Percentiles rank a stretch among this genome's conserved stretches.
Conservation (phyloP, 176 grass and related monocot genomes). For the Oropetium thomaeum region DNA sequence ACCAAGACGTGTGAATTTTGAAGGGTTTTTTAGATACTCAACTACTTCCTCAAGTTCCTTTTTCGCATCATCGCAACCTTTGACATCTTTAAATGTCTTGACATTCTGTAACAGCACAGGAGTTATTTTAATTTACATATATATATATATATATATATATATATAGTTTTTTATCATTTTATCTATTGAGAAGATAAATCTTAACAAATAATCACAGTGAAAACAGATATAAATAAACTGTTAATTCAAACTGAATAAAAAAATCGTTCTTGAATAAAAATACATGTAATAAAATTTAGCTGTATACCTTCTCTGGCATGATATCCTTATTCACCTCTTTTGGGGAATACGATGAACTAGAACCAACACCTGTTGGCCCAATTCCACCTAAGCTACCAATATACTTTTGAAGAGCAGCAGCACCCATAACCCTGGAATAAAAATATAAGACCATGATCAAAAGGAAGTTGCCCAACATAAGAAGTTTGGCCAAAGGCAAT, state of each 20-base stretch:
- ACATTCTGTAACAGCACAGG: conserved; percentile 60
- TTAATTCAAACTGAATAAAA: neutral
- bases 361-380: conserved; percentile 82
- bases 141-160: too few relatives aligned
- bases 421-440: conserved; percentile 74
- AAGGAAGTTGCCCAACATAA: conserved; percentile 2
- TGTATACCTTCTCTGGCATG: conserved; percentile 83
- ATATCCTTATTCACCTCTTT: conserved; percentile 98
- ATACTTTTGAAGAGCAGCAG: conserved; percentile 80
- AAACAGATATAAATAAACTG: neutral
- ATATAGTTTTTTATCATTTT: neutral
- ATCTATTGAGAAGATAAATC: neutral
- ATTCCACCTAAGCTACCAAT: conserved; percentile 91
- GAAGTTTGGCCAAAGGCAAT: neutral
- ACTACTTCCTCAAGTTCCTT: conserved; percentile 97
- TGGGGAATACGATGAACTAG: conserved; percentile 71
- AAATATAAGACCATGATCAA: conserved; percentile 27
- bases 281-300: neutral
- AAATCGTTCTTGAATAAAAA: neutral
- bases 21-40: conserved; percentile 94
- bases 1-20: conserved; percentile 96
- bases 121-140: neutral
- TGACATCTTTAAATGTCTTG: conserved; percentile 99
- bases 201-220: neutral
- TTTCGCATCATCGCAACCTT: conserved; percentile 99